Evolutionary conservation across 1,284 basidiomycete species (phyloP).

Genomic region (Schizophyllum amplum): DNA sequence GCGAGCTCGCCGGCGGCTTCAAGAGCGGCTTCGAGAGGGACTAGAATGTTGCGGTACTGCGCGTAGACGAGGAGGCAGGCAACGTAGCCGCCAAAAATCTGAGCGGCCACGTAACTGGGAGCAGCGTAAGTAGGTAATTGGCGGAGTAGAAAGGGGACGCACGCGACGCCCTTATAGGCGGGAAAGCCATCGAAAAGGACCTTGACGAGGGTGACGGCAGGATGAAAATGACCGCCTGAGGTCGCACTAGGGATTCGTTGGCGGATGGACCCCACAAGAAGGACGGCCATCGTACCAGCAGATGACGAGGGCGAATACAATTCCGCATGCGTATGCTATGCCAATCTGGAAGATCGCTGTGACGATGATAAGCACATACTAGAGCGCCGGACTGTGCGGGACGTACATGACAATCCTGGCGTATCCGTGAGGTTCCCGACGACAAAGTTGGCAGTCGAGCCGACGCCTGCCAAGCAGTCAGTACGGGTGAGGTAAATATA

Average conservation of each 20-base stretch:
- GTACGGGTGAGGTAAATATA: slow-evolving; percentile 26
- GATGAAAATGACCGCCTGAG: slow-evolving; percentile 9
- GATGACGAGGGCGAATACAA: slow-evolving; percentile 49
- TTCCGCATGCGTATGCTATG: slow-evolving; percentile 54
- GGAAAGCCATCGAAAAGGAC: slow-evolving; percentile 51
- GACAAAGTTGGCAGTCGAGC: slow-evolving; percentile 47
- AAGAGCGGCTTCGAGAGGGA: slow-evolving; percentile 36
- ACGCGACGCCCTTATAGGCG: slow-evolving; percentile 43
- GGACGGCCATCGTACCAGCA: slow-evolving; percentile 47
- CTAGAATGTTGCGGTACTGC: slow-evolving; percentile 50
- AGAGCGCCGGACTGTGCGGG: slow-evolving; percentile 1
- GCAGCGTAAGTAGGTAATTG: slow-evolving; percentile 1
- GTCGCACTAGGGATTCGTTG: neutral
- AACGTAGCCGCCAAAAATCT: slow-evolving; percentile 56
- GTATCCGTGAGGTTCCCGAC: slow-evolving; percentile 40
- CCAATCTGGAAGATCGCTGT: slow-evolving; percentile 56
- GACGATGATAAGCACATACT: slow-evolving; percentile 1
- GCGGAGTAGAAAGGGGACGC: neutral
- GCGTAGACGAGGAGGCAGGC: slow-evolving; percentile 51
- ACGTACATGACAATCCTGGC: slow-evolving; percentile 43
- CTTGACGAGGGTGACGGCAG: slow-evolving; percentile 42
- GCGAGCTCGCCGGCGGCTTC: slow-evolving; percentile 31
- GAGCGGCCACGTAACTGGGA: slow-evolving; percentile 51
- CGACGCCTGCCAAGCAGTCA: slow-evolving; percentile 35
- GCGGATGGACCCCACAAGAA: too few relatives aligned